Percentiles rank a stretch among this genome's conserved stretches.
Evolutionary conservation across 2,329 filamentous ascomycete genomes (phyloP).

Genomic region (Cryphonectria nitschkei): DNA sequence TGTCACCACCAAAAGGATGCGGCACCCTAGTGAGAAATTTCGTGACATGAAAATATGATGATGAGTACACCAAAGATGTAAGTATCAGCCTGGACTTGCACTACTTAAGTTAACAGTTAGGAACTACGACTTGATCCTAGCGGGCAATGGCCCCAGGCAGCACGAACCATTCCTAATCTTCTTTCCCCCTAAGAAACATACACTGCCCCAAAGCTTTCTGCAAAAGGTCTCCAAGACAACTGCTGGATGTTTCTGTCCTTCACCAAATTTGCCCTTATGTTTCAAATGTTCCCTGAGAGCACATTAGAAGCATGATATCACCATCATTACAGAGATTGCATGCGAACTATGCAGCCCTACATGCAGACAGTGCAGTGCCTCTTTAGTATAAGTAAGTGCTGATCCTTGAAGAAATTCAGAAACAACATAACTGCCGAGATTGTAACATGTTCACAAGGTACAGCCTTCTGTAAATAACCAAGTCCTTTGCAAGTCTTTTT

Average conservation of each 20-base stretch:
- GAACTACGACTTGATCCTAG: too few species aligned
- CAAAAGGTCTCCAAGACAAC: not conserved
- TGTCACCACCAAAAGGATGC: not conserved
- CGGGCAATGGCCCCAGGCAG: not conserved
- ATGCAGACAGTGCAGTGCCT: not conserved
- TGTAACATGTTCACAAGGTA: not conserved
- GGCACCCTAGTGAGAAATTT: not conserved
- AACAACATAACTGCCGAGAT: not conserved
- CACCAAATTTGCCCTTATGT: not conserved
- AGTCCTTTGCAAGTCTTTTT: not conserved
- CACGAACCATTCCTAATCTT: not conserved
- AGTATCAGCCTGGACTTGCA: not conserved
- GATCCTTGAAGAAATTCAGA: not conserved
- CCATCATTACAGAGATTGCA: not conserved
- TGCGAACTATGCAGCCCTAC: not conserved
- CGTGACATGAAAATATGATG: not conserved
- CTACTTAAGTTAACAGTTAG: not conserved
- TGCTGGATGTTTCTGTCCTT: not conserved
- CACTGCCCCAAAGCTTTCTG: too few species aligned
- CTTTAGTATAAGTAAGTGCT: not conserved
- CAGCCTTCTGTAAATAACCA: not conserved
- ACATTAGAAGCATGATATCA: not conserved
- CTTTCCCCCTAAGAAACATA: not conserved
- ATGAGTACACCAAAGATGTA: not conserved
- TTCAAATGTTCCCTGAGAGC: not conserved